Evolutionary conservation across 306 rosid genomes (phyloP), one percentile per base, ranked within the genome.

Genomic region (Cicer chorassanicum): DNA sequence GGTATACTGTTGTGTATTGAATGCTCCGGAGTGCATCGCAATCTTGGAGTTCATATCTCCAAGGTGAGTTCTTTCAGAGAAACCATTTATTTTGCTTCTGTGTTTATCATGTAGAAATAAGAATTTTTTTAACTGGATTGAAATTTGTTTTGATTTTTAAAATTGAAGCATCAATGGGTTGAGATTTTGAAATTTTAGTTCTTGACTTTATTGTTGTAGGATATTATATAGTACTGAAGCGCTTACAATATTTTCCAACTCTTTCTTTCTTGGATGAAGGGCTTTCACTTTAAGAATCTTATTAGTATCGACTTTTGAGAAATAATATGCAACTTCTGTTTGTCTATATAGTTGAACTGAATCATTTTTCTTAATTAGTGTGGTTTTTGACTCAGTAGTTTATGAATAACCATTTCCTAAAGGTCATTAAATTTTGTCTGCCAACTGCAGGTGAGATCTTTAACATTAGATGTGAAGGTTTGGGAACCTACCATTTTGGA

Each of bases 21-120:
- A 85, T 94, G 99, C 83, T 94, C 97, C 68, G 99, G 99, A 57
- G 93, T 89, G 75, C 99, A 94, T 75, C 87, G 99, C 71, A 94
- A 94, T 84, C 91, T 94, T 75, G 99, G 99, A 24, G 99, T 94
- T 80, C 99, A 94, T 82, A 83, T 94, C 81, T 94, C 99, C 51
- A 94, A 94, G 97, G 98, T 94, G 73, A 50, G 49, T 81, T 74
- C 51, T 68, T 76, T 74, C 36, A 49, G 42, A 60, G 45, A 70
- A 64, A 59, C 16, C 67, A 44, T 55, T 81, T 36, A 16, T 68
- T 78, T 56, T 16, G 16, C 18, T 45, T 50, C 2, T 19, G 24
- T 46, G 16, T 24, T 71, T 44, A 51, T 54, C 51, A 15, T 51
- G 68, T 63, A 46, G 7, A 48, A 38, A 66, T n/a, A 12, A 51